Evolutionary conservation across 2,329 filamentous ascomycete species (phyloP), one percentile per base, ranked within the genome.

Genomic region (Hymenoscyphus linearis): DNA sequence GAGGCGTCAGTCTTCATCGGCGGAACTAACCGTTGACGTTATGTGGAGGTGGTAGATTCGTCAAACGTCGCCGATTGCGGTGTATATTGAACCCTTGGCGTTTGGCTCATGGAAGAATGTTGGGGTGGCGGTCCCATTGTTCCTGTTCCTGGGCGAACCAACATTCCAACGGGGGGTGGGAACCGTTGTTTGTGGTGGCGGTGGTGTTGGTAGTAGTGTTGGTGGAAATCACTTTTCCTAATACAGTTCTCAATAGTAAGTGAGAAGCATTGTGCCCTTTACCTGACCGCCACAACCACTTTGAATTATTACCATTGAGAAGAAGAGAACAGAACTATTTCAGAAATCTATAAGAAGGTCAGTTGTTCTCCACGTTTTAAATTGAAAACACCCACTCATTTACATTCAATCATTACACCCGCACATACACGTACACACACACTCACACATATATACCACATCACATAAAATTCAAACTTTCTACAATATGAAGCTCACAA

Each of bases 401-500:
- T 14, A 52, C 35, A 18, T 22, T 64, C 44, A 25, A 52, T 60
- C 59, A 54, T 60, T 59, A 60, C 58, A 37, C 40, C 52, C 47
- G 59, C 37, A 60, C 27, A 52, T 55, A 57, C 44, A 55, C 14
- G 47, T 26, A 16, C 25, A 52, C 47, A 54, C 47, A 36, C 58
- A 58, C 40, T 60, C 47, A 59, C 60, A 52, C 37, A 9, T 31
- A 59, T 55, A 61, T 18, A 61, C 62, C 61, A 57, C 64, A 62
- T 57, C 55, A 60, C 63, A 60, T 25, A 60, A 37, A 25, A 63
- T 40, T 31, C 52, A 53, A 34, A 52, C 31, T 53, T 57, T 52
- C 12, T 26, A 34, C 34, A 53, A 16, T 58, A 83, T 83, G 81
- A 82, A 80, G 75, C 67, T 81, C 70, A 72, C 76, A 65, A 69